Conservation (phyloP, 257 asterid species). For the Solanum chilense region DNA sequence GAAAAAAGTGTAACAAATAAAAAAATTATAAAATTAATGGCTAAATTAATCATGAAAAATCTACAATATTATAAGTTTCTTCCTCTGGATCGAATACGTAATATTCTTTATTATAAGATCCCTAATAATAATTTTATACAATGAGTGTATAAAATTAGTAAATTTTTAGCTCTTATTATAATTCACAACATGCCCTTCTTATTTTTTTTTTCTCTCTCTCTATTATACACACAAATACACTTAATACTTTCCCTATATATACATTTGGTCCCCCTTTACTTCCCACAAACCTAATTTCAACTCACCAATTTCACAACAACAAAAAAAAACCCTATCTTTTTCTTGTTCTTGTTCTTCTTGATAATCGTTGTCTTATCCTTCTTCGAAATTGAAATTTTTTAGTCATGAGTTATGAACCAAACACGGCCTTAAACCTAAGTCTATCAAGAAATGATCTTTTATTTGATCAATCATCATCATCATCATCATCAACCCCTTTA, state of each 20-base stretch:
- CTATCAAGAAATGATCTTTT: conserved; percentile 30
- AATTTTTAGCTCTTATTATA: neutral
- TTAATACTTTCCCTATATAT: neutral
- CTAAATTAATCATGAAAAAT: neutral
- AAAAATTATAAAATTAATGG: neutral
- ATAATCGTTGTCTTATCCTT: neutral
- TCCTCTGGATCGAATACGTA: neutral
- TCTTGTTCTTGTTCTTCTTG: neutral
- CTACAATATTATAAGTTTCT: neutral
- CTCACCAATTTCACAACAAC: neutral
- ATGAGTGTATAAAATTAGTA: neutral
- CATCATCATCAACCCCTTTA: conserved; percentile 25
- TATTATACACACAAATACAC: neutral
- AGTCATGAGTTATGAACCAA: conserved; percentile 37
- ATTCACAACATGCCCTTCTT: neutral
- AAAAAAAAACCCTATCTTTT: neutral
- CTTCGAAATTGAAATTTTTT: neutral
- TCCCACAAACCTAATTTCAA: neutral
- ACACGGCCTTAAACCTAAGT: conserved; percentile 41
- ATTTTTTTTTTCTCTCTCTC: neutral
- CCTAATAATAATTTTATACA: neutral
- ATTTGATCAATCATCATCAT: conserved; percentile 23
- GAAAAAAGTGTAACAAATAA: neutral
- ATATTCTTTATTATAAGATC: neutral
- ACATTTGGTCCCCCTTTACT: neutral